Conservation (phyloP, 495 filamentous ascomycete species). For the Penicillium malachiteum region DNA sequence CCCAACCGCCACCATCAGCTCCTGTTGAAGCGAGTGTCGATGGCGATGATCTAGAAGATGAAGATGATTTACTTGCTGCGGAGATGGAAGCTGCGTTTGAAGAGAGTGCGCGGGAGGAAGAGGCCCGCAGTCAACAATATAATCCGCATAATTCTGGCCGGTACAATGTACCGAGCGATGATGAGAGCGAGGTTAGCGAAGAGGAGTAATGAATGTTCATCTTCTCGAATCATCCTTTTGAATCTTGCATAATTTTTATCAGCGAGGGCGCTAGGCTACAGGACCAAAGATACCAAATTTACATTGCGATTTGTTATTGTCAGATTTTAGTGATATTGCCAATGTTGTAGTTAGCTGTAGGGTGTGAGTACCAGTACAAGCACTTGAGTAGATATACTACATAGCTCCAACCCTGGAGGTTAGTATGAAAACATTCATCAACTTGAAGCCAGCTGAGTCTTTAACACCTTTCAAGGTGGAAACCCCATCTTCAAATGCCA, state of each 20-base stretch:
- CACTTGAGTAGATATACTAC: too few relatives aligned
- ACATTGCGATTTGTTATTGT: neutral
- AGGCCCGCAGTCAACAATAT: slow-evolving; percentile 36
- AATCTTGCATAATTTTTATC: slow-evolving; percentile 15
- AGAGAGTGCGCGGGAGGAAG: slow-evolving; percentile 40
- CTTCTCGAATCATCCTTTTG: slow-evolving; percentile 1
- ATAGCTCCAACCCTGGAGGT: too few relatives aligned
- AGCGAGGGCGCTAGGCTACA: slow-evolving; percentile 14
- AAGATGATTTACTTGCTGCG: slow-evolving; percentile 44
- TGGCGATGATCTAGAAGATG: slow-evolving; percentile 37
- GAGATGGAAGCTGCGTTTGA: slow-evolving; percentile 53
- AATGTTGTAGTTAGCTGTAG: too few relatives aligned
- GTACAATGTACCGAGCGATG: slow-evolving; percentile 41
- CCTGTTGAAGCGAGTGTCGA: slow-evolving; percentile 7
- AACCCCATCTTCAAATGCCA: too few relatives aligned
- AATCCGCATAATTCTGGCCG: slow-evolving; percentile 28
- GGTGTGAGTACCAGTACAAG: too few relatives aligned
- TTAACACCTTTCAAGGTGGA: too few relatives aligned
- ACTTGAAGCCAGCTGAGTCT: too few relatives aligned
- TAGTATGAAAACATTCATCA: too few relatives aligned
- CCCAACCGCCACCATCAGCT: slow-evolving; percentile 8
- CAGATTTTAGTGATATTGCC: neutral
- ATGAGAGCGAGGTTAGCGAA: slow-evolving; percentile 52
- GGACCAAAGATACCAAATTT: slow-evolving; percentile 17
- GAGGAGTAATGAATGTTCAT: slow-evolving; percentile 36